Percentiles rank a stretch among this genome's conserved stretches.
Evolutionary conservation across 371 early-diverging fungal species (phyloP).

Genomic region (Syncephalastrum sp.): DNA sequence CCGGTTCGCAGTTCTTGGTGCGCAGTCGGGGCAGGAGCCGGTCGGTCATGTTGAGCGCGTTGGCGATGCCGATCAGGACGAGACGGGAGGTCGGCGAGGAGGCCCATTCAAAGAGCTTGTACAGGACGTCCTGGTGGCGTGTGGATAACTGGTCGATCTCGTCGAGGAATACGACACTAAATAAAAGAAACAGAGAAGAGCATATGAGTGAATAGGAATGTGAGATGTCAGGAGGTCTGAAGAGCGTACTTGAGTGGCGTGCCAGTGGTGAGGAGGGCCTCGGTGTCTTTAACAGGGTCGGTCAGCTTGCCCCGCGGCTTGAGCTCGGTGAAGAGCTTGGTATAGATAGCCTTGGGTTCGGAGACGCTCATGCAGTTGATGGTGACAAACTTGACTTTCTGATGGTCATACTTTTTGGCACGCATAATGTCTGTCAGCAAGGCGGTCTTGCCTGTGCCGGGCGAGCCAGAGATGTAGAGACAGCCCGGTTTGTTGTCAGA

Average conservation of each 20-base stretch:
- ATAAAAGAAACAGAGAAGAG: conserved; percentile 6
- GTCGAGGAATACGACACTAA: conserved; percentile 82
- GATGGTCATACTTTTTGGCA: background rate
- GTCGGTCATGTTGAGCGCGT: conserved; percentile 89
- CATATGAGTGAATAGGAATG: background rate
- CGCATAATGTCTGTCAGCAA: conserved; percentile 67
- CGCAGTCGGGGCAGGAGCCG: conserved; percentile 86
- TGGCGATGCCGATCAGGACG: conserved; percentile 93
- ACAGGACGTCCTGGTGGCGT: conserved; percentile 80
- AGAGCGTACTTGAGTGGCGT: conserved; percentile 43
- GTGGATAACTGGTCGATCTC: conserved; percentile 90
- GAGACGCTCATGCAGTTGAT: conserved; percentile 88
- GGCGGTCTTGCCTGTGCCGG: conserved; percentile 96
- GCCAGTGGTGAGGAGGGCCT: conserved; percentile 35
- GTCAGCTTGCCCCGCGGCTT: conserved; percentile 20
- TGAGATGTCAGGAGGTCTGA: background rate
- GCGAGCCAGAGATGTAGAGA: conserved; percentile 89
- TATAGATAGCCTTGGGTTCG: conserved; percentile 70
- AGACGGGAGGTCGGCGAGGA: conserved; percentile 61
- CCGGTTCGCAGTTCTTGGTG: conserved; percentile 80
- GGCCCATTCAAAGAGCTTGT: conserved; percentile 86
- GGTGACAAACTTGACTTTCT: conserved; percentile 49
- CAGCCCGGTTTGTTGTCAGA: conserved; percentile 50
- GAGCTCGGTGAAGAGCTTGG: conserved; percentile 57
- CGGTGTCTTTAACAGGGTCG: conserved; percentile 34